phyloP scores from a whole-genome alignment of 1,139 yeast genomes.

The Lodderomyces margitis region DNA sequence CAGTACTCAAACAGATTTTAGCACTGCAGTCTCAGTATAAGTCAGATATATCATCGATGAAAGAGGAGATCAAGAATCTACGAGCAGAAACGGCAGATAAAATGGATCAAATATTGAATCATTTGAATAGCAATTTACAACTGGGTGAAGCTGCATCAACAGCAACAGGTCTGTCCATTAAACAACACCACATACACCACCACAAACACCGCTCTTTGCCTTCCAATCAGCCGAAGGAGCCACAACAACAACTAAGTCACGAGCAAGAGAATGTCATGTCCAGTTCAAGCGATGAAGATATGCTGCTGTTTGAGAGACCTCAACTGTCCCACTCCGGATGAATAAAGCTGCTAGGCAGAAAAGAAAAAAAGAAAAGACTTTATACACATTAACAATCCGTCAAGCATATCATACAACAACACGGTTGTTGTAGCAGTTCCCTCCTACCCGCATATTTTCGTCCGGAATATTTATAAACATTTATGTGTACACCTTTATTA shows the following conservation, averaged over 20 bases:
- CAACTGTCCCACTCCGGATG: no score
- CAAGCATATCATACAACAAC: no score
- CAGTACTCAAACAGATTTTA: not conserved
- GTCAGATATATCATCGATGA: not conserved
- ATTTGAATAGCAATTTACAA: not conserved
- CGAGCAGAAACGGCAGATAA: not conserved
- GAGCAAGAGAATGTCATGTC: not conserved
- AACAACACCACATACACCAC: constrained; percentile 1
- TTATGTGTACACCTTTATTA: no score
- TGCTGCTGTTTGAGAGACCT: not conserved
- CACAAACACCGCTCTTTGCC: not conserved
- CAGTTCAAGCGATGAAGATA: constrained; percentile 1
- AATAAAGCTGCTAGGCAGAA: no score
- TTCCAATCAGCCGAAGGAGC: no score
- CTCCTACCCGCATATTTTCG: no score
- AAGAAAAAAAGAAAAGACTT: no score
- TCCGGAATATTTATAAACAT: no score
- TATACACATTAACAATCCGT: no score
- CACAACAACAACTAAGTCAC: not conserved
- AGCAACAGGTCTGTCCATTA: no score
- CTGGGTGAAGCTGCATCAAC: not conserved
- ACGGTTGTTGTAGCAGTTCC: no score
- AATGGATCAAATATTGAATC: not conserved
- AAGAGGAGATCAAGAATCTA: not conserved
- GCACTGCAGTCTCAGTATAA: constrained; percentile 1